These are phyloP conservation scores for Mycena albidolilacea DNA, from an alignment of 768 basidiomycete species.

Conservation along the genomic window DNA sequence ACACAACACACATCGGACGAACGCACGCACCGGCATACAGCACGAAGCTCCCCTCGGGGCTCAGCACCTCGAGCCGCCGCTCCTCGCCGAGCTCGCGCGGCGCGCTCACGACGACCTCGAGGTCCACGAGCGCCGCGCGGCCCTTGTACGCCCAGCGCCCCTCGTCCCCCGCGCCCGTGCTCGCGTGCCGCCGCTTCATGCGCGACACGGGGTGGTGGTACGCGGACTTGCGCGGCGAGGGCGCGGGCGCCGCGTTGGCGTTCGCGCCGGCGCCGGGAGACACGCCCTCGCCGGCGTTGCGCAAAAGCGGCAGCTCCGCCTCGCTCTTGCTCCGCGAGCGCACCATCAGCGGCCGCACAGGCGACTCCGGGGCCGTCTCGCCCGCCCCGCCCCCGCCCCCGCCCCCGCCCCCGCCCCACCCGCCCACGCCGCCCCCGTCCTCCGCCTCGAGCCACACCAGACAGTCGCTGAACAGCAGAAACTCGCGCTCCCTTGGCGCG, in stretches of 20 bases:
- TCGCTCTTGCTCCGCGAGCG: constrained; percentile 74
- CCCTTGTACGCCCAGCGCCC: constrained; percentile 82
- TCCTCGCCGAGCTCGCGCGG: constrained; percentile 65
- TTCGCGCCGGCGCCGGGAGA: too few species aligned
- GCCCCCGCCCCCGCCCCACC: constrained; percentile 46
- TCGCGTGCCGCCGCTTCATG: constrained; percentile 46
- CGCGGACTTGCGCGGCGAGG: constrained; percentile 41
- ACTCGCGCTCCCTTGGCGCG: constrained; percentile 71
- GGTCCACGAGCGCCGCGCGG: constrained; percentile 76
- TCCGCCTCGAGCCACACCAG: constrained; percentile 79
- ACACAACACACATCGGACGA: background rate
- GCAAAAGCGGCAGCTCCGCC: constrained; percentile 60
- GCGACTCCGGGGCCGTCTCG: constrained; percentile 9
- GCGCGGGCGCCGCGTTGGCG: constrained; percentile 19
- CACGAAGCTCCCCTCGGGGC: constrained; percentile 84
- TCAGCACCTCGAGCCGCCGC: constrained; percentile 78
- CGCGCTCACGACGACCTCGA: constrained; percentile 77
- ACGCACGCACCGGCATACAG: constrained; percentile 72
- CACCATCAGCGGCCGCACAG: constrained; percentile 50
- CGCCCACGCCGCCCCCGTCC: constrained; percentile 27
- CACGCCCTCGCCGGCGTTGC: too few species aligned
- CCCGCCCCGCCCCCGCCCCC: background rate
- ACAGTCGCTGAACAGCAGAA: constrained; percentile 88
- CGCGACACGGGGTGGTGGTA: constrained; percentile 40
- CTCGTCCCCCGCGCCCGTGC: constrained; percentile 63